phyloP scores from a whole-genome alignment of 1,284 basidiomycete genomes.

The Heterobasidion irregulare region DNA sequence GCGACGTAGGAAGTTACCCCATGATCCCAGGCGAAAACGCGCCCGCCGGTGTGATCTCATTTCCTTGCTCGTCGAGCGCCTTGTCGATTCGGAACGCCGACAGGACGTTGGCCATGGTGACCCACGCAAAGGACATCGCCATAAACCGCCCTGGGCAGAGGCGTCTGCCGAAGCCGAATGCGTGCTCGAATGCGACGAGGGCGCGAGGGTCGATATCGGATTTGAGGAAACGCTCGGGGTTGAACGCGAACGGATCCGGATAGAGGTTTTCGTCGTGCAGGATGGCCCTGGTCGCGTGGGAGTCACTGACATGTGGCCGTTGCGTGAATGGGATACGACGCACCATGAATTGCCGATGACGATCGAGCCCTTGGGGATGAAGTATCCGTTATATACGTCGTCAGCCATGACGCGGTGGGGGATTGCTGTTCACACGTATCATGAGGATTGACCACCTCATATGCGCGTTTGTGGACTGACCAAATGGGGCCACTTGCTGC shows the following conservation, averaged over 20 bases:
- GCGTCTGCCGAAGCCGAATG: slow-evolving; percentile 15
- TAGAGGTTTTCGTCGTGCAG: slow-evolving; percentile 14
- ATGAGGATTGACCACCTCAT: too few species aligned
- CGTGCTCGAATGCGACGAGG: slow-evolving; percentile 10
- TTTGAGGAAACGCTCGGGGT: slow-evolving; percentile 11
- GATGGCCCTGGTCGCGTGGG: slow-evolving; percentile 6
- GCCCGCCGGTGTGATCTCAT: slow-evolving; percentile 13
- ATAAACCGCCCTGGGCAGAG: slow-evolving; percentile 18
- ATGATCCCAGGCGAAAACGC: slow-evolving; percentile 13
- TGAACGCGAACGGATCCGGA: slow-evolving; percentile 13
- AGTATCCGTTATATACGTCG: slow-evolving; percentile 22
- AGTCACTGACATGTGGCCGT: neutral
- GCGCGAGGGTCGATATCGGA: slow-evolving; percentile 9
- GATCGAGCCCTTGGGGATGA: slow-evolving; percentile 17
- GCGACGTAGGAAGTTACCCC: slow-evolving; percentile 6
- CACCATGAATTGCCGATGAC: slow-evolving; percentile 18
- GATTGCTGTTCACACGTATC: slow-evolving; percentile 9
- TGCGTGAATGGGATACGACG: neutral
- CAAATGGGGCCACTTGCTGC: slow-evolving; percentile 22
- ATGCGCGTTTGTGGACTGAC: slow-evolving; percentile 7
- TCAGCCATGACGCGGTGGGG: slow-evolving; percentile 21
- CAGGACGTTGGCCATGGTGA: slow-evolving; percentile 16
- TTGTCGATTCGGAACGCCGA: slow-evolving; percentile 15
- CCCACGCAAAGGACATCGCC: slow-evolving; percentile 16
- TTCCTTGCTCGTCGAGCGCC: slow-evolving; percentile 14